Evolutionary conservation across 1,139 yeast genomes (phyloP), one percentile per base, ranked within the genome.

Genomic region (Lipomyces yarrowii): DNA sequence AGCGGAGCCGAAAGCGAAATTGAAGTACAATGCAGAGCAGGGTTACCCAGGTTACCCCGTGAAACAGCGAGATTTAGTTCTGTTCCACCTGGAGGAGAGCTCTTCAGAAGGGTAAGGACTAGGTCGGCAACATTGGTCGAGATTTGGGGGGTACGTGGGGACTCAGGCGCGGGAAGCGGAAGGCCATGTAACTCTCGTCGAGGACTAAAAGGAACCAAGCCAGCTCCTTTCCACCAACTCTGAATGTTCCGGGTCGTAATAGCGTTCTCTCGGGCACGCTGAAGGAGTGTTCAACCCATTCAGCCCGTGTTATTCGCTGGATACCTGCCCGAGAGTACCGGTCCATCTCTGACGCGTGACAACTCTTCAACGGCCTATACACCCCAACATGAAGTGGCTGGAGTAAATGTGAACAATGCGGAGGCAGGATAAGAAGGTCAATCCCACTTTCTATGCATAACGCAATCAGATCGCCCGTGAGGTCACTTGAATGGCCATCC

Each of bases 381-480:
- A 51, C 55, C 33, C 55, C 55, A 18, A 51, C 33, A 15, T 51
- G 32, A 51, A 51, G 55, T 5, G 55, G 18, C 55, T 23, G 55
- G 7, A 51, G 55, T 23, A 51, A 51, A 51, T 51, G 55, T 8
- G 33, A 15, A 26, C 54, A 51, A 23, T 51, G 33, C 10, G 32
- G n/a, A 23, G 54, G 54, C 23, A 51, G 30, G 5, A 51, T 51
- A 23, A 51, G 33, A 51, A 23, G 54, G 54, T 23, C 54, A 51
- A 23, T 0, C 21, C 55, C 55, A 51, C 55, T 51, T n/a, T 51
- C 55, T n/a, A 23, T 51, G 11, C 55, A 26, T 26, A 51, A 30
- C 55, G 55, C 55, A 51, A 51, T 51, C 55, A 51, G 21, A 10
- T 51, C 30, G 54, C 54, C 33, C n/a, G 55, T 51, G 55, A 51